These are phyloP conservation scores for Plectosphaerella cucumerina DNA, from an alignment of 2,329 filamentous ascomycete genomes.

Conservation along the genomic window DNA sequence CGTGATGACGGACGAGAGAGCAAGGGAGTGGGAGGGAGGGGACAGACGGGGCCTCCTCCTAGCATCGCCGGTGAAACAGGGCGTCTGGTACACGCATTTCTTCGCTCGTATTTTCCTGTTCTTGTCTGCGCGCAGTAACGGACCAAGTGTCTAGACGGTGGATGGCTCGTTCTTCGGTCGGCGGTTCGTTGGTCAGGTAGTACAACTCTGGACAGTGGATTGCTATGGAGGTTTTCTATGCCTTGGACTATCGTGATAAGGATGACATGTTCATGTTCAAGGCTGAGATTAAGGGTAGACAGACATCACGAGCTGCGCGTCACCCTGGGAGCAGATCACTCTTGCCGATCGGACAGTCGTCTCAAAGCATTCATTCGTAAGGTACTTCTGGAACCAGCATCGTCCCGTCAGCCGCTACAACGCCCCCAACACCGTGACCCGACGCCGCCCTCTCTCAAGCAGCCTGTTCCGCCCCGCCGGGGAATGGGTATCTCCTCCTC, in stretches of 20 bases:
- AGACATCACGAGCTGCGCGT: too few relatives aligned
- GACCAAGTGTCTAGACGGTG: not conserved
- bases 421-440: not conserved
- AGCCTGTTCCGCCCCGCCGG: not conserved
- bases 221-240: not conserved
- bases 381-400: conserved; percentile 4
- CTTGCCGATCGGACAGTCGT: too few relatives aligned
- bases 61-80: not conserved
- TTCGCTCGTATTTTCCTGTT: not conserved
- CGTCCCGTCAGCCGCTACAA: conserved; percentile 3
- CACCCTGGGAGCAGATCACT: too few relatives aligned
- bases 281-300: too few relatives aligned
- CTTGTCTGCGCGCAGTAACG: not conserved
- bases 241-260: not conserved
- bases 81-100: not conserved
- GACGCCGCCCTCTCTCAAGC: not conserved
- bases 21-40: too few relatives aligned
- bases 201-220: conserved; percentile 1
- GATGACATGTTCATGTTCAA: too few relatives aligned
- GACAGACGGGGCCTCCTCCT: not conserved
- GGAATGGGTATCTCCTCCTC: not conserved
- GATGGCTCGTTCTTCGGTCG: not conserved
- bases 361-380: not conserved
- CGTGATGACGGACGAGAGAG: not conserved
- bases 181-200: not conserved